phyloP scores from a whole-genome alignment of 148 eudicot species.

The Agrostemma githago region DNA sequence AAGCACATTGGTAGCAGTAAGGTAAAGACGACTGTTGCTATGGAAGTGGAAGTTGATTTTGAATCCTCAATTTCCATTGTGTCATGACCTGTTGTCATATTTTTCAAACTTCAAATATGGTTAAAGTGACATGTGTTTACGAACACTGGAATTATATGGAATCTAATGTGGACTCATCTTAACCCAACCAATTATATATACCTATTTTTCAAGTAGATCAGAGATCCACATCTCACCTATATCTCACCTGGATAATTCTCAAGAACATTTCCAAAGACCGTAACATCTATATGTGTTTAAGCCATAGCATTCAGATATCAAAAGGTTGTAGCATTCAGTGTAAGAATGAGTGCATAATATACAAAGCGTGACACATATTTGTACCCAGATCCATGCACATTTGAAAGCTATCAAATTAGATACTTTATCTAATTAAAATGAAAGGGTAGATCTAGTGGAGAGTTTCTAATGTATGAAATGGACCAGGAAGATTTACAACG shows the following conservation, averaged over 20 bases:
- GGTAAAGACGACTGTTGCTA: background rate
- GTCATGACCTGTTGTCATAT: background rate
- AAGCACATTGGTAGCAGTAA: background rate
- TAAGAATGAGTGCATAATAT: background rate
- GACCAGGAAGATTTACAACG: background rate
- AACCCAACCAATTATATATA: background rate
- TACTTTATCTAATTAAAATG: background rate
- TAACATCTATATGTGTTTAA: constrained; percentile 1
- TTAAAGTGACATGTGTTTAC: background rate
- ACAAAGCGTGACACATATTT: background rate
- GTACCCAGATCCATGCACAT: background rate
- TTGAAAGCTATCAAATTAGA: background rate
- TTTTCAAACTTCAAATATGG: background rate
- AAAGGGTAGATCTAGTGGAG: background rate
- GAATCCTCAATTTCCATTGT: background rate
- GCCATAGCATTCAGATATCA: background rate
- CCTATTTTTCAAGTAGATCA: constrained; percentile 8
- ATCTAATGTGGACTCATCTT: background rate
- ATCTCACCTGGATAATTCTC: background rate
- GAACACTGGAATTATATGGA: background rate
- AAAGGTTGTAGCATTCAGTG: background rate
- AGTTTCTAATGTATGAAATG: background rate
- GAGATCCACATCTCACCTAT: background rate
- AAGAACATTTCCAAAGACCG: background rate
- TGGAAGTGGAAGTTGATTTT: background rate